Evolutionary conservation across 73 alveolate genomes (phyloP), one percentile per base, ranked within the genome.

Genomic region (Symbiodinium pilosum): DNA sequence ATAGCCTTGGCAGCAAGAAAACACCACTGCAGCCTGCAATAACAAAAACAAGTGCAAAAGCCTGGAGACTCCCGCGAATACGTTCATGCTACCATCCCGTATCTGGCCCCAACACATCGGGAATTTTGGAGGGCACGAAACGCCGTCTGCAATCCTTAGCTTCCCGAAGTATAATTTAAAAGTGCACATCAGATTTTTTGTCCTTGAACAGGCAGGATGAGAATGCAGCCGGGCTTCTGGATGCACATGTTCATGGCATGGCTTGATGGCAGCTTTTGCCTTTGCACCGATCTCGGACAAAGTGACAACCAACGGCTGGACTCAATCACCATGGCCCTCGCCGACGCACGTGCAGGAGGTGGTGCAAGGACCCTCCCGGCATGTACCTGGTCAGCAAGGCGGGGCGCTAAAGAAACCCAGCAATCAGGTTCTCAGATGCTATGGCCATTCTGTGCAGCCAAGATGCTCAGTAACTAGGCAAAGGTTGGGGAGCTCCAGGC

Each of bases 301-400:
- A 11, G 28, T 24, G 0, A 16, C 75, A 20, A 14, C 34, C 7
- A 28, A 2, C 8, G 24, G 7, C 92, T 3, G 71, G 9, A 34
- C 59, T 71, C 43, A 11, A 30, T 32, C 7, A 43, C 85, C 34
- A 18, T 14, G 85, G n/a, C 4, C 7, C 38, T 1, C 2, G 98
- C 98, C 81, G 43, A 24, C 98, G 98, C 30, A 92, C 98, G n/a
- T 92, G 98, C 42, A 92, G 83, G 34, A 92, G 83, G 85, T 92
- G 98, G 77, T 92, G 98, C 51, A 92, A 42, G 38, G 98, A 92
- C 38, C 98, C 98, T 30, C 98, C 98, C 8, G 98, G 98, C 98
- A 92, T 92, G 56, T 92, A 92, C 98, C 98, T 92, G 54, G 6
- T 5, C 16, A 56, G 40, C 77, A 2, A 0, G 12, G 77, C 77